A percentile compares a stretch with the other conserved stretches of the same genome.
Evolutionary conservation across 805 yeast species (phyloP).

Genomic region (Yarrowia sp.): DNA sequence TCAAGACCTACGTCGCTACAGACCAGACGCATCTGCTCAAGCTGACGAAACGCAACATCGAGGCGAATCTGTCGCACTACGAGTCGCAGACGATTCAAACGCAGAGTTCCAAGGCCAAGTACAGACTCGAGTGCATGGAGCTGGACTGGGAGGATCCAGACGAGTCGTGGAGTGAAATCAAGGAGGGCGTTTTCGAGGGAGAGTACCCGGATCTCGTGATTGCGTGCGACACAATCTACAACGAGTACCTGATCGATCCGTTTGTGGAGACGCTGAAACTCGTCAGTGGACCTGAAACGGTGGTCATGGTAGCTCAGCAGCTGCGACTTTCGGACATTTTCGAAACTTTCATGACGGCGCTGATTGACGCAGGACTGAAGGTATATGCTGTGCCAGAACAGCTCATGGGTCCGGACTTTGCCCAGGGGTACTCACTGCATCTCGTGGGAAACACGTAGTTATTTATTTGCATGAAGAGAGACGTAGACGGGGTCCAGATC

Average conservation of each 20-base stretch:
- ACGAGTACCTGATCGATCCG: constrained; percentile 54
- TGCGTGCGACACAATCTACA: constrained; percentile 67
- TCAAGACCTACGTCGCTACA: constrained; percentile 50
- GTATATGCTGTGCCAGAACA: constrained; percentile 30
- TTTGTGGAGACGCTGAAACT: constrained; percentile 46
- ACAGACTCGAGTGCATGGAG: constrained; percentile 45
- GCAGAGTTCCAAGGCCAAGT: constrained; percentile 3
- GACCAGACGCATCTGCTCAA: constrained; percentile 59
- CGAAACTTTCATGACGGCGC: constrained; percentile 46
- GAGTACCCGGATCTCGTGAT: constrained; percentile 45
- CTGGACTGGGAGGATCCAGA: constrained; percentile 61
- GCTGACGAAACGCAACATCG: constrained; percentile 49
- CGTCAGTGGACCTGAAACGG: constrained; percentile 39
- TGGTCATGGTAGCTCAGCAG: constrained; percentile 50
- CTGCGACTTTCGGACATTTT: constrained; percentile 52
- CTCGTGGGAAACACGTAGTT: not conserved
- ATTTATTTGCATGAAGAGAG: no score
- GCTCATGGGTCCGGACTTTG: constrained; percentile 25
- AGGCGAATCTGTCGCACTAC: constrained; percentile 40
- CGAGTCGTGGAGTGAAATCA: constrained; percentile 38
- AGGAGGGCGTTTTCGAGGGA: constrained; percentile 27
- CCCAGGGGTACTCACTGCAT: constrained; percentile 31
- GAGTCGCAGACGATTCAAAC: constrained; percentile 32
- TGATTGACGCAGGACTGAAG: constrained; percentile 39
- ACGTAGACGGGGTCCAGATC: no score